Evolutionary conservation across 208 protist genomes (phyloP).

Genomic region (Trypanosoma platydactyli): DNA sequence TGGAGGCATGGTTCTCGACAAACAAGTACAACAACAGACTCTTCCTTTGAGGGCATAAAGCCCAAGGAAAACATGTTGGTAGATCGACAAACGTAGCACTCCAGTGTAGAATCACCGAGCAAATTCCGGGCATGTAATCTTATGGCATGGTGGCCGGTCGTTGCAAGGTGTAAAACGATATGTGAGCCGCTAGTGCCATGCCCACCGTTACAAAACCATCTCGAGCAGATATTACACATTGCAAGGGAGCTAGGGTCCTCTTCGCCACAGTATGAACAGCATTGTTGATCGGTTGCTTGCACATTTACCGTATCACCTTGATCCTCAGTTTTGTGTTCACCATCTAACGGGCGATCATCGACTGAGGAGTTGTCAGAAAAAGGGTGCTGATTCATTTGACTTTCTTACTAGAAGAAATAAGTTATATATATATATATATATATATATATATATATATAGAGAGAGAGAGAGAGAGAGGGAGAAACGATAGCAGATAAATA

Average conservation of each 20-base stretch:
- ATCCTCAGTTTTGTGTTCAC: not conserved
- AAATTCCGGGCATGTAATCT: constrained; percentile 78
- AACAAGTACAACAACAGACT: constrained; percentile 93
- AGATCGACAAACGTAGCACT: constrained; percentile 94
- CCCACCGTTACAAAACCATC: constrained; percentile 94
- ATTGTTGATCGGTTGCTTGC: not conserved
- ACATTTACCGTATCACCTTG: not conserved
- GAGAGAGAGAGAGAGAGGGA: not conserved
- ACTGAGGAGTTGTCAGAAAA: not conserved
- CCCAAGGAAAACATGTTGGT: constrained; percentile 93
- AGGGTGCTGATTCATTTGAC: not conserved
- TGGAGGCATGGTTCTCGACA: constrained; percentile 83
- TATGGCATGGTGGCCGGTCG: constrained; percentile 87
- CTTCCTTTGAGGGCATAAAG: constrained; percentile 93
- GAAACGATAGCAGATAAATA: not conserved
- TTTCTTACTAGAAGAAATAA: constrained; percentile 1
- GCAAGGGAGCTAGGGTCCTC: constrained; percentile 81
- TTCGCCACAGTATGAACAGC: constrained; percentile 88
- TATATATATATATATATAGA: no score
- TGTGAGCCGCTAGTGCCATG: constrained; percentile 64
- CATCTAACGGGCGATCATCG: not conserved
- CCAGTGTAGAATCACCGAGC: constrained; percentile 91
- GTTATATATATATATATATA: no score
- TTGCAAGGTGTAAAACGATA: constrained; percentile 93
- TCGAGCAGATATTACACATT: constrained; percentile 71